phyloP scores from a whole-genome alignment of 2,329 filamentous ascomycete species.

The Rhynchosporium secalis region DNA sequence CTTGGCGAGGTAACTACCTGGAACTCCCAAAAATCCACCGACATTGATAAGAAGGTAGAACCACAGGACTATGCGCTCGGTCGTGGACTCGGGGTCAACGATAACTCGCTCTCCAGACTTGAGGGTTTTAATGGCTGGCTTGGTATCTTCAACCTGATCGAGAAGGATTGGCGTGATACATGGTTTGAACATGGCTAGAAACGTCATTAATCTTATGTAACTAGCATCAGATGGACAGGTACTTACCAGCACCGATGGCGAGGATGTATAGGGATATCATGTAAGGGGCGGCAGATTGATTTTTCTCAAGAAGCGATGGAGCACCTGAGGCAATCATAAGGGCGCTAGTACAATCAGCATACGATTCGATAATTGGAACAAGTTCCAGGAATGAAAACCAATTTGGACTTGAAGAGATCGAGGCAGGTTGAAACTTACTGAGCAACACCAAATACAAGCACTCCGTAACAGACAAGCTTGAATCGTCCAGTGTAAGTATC shows the following conservation, averaged over 20 bases:
- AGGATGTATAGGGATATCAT: constrained; percentile 35
- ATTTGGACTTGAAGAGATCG: too few relatives aligned
- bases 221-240: constrained; percentile 35
- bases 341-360: constrained; percentile 31
- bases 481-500: constrained; percentile 68
- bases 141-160: constrained; percentile 52
- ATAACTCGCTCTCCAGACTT: constrained; percentile 61
- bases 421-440: constrained; percentile 40
- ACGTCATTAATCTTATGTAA: constrained; percentile 51
- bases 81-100: constrained; percentile 58
- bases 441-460: constrained; percentile 58
- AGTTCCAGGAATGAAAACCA: too few relatives aligned
- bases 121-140: constrained; percentile 45
- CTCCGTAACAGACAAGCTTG: constrained; percentile 53
- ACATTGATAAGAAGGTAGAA: constrained; percentile 73
- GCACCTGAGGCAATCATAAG: constrained; percentile 49
- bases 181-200: constrained; percentile 65
- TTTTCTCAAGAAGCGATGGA: constrained; percentile 36
- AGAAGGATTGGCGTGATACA: constrained; percentile 65
- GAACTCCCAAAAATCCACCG: constrained; percentile 53
- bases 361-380: too few relatives aligned
- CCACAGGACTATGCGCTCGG: constrained; percentile 45
- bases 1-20: constrained; percentile 46
- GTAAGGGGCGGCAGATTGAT: constrained; percentile 62
- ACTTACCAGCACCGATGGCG: constrained; percentile 36